phyloP scores from a whole-genome alignment of 225 moss, liverwort and hornwort genomes.

The Marchantia polymorpha region DNA sequence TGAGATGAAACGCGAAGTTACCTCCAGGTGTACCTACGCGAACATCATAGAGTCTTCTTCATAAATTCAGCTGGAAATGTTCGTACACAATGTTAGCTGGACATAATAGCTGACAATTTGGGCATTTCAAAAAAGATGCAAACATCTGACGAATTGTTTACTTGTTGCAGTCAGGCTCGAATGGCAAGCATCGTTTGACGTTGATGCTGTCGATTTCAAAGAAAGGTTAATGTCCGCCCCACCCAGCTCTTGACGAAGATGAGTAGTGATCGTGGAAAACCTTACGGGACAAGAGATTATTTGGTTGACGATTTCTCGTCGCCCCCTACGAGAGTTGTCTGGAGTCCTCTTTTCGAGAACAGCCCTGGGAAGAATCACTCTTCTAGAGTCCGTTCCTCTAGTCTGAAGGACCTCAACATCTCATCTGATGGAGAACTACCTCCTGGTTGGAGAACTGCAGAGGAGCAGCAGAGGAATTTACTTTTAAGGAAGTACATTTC shows the following conservation, averaged over 20 bases:
- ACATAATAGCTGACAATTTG: too few species aligned
- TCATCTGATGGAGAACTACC: constrained; percentile 24
- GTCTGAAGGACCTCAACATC: constrained; percentile 3
- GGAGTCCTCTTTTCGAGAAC: constrained; percentile 25
- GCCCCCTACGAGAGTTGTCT: constrained; percentile 15
- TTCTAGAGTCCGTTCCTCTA: not conserved
- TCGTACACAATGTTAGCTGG: too few species aligned
- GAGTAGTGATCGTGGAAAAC: constrained; percentile 15
- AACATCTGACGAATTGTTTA: not conserved
- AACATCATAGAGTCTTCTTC: too few species aligned
- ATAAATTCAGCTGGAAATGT: too few species aligned
- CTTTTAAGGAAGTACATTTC: constrained; percentile 11
- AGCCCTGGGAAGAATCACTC: constrained; percentile 9
- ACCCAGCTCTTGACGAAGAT: not conserved
- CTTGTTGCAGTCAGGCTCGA: not conserved
- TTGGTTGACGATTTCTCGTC: constrained; percentile 9
- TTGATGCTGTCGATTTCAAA: not conserved
- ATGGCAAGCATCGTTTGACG: not conserved
- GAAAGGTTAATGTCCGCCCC: too few species aligned
- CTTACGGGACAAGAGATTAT: constrained; percentile 6
- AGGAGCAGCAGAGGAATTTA: constrained; percentile 22
- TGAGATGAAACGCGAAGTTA: not conserved
- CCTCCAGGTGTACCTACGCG: not conserved
- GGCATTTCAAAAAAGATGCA: not conserved
- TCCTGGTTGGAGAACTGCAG: constrained; percentile 25